Evolutionary conservation across 441 rosid genomes (phyloP).

Genomic region (Gossypium schwendimanii): DNA sequence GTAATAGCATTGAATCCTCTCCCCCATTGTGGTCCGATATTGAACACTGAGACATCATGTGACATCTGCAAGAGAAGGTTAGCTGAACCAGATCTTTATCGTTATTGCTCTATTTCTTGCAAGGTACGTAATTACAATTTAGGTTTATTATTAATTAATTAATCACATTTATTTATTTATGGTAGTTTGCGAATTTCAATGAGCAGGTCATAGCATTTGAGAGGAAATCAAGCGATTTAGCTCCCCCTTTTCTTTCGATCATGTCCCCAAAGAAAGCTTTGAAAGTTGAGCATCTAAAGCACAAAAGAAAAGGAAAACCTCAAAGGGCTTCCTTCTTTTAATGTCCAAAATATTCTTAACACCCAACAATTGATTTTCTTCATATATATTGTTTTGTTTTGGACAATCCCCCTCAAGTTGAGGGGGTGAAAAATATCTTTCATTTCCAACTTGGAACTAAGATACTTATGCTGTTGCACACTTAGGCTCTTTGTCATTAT

Average conservation of each 20-base stretch:
- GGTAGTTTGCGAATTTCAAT: not conserved
- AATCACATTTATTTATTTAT: not conserved
- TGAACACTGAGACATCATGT: slow-evolving; percentile 21
- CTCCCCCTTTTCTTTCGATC: slow-evolving; percentile 5
- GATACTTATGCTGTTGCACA: too few species aligned
- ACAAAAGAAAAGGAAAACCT: slow-evolving; percentile 20
- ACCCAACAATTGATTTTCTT: not conserved
- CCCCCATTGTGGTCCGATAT: slow-evolving; percentile 29
- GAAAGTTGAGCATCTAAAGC: slow-evolving; percentile 7
- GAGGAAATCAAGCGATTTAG: not conserved
- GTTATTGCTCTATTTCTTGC: slow-evolving; percentile 39
- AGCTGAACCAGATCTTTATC: slow-evolving; percentile 26
- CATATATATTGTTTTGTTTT: not conserved
- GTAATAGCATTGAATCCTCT: slow-evolving; percentile 38
- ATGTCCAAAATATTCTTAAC: not conserved
- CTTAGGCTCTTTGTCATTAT: too few species aligned
- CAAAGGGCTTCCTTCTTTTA: slow-evolving; percentile 18
- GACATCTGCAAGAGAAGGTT: slow-evolving; percentile 29
- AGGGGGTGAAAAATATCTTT: too few species aligned
- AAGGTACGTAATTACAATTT: slow-evolving; percentile 21
- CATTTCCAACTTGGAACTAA: too few species aligned
- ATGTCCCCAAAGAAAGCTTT: not conserved
- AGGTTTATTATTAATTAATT: not conserved
- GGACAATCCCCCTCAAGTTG: not conserved
- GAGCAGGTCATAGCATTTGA: slow-evolving; percentile 16